Evolutionary conservation across 225 moss, liverwort and hornwort species (phyloP), one percentile per base, ranked within the genome.

Genomic region (Pleurozium schreberi): DNA sequence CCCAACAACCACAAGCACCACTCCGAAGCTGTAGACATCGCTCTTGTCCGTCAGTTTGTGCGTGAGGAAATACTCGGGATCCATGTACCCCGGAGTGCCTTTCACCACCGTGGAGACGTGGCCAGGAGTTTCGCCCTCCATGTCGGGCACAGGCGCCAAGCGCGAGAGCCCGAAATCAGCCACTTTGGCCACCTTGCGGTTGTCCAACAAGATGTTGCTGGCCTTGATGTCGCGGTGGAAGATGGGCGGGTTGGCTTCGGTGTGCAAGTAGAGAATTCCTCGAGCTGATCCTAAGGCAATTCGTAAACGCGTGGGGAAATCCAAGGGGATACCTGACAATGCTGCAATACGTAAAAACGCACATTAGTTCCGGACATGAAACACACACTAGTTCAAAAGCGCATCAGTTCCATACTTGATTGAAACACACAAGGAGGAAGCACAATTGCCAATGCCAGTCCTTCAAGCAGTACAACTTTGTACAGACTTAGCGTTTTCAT

Each of bases 61-160:
- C n/a, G 96, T 98, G 55, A 97, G 82, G 82, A 95, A 98, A 63
- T 98, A 98, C 95, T 98, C 98, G 6, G 98, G 98, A 38, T 98
- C 98, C 90, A 98, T 90, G 86, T 98, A 98, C 2, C 98, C 98
- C 1, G 98, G 98, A 4, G 98, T 98, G 77, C 98, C 98, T 50
- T 96, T 96, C 69, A 98, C 98, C 11, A 95, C 87, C 7, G 98
- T 98, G 50, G 96, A 97, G 60, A 98, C 96, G n/a, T 96, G 95
- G 62, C 94, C 98, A 3, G 93, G 95, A 16, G 92, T 93, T 3
- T 17, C 84, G 3, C 98, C 98, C 83, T 98, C 98, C 49, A 95
- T 65, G 47, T 97, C 96, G 0, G 96, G 95, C 53, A 95, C 94
- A 3, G 96, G 96, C 42, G 98, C 98, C 90, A 96, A 84, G 80